These are phyloP conservation scores for Colletotrichum spinosum DNA, from an alignment of 2,329 filamentous ascomycete genomes.

Conservation along the genomic window DNA sequence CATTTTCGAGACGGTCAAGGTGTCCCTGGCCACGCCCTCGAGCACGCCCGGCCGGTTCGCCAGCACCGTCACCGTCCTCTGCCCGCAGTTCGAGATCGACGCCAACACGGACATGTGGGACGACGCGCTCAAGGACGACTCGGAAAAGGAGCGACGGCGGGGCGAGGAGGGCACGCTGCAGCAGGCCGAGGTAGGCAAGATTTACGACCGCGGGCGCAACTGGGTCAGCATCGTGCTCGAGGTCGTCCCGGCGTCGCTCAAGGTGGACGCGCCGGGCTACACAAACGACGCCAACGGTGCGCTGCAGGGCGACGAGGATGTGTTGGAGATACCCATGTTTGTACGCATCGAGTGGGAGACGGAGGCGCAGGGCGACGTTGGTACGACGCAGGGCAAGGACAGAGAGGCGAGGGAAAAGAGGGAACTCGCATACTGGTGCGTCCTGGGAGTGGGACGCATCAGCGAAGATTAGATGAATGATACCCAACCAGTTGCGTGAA, in stretches of 20 bases:
- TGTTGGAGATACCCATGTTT: conserved; percentile 92
- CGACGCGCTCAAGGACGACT: conserved; percentile 78
- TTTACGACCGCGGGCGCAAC: conserved; percentile 95
- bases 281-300: conserved; percentile 51
- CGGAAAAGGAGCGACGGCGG: conserved; percentile 50
- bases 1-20: conserved; percentile 88
- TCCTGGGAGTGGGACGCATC: conserved; percentile 88
- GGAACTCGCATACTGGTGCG: conserved; percentile 96
- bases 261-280: conserved; percentile 49
- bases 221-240: conserved; percentile 96
- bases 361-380: conserved; percentile 74
- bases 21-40: conserved; percentile 87
- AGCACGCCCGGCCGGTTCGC: conserved; percentile 81
- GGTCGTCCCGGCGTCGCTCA: conserved; percentile 76
- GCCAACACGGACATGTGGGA: conserved; percentile 92
- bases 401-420: conserved; percentile 79
- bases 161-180: conserved; percentile 58
- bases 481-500: conserved; percentile 48
- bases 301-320: conserved; percentile 70
- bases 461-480: conserved; percentile 58
- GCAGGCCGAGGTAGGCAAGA: conserved; percentile 87
- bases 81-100: conserved; percentile 93
- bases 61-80: conserved; percentile 89
- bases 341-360: conserved; percentile 92
- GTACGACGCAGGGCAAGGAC: conserved; percentile 61